phyloP scores from a whole-genome alignment of 164 flowering plant species.

The Houttuynia cordata region DNA sequence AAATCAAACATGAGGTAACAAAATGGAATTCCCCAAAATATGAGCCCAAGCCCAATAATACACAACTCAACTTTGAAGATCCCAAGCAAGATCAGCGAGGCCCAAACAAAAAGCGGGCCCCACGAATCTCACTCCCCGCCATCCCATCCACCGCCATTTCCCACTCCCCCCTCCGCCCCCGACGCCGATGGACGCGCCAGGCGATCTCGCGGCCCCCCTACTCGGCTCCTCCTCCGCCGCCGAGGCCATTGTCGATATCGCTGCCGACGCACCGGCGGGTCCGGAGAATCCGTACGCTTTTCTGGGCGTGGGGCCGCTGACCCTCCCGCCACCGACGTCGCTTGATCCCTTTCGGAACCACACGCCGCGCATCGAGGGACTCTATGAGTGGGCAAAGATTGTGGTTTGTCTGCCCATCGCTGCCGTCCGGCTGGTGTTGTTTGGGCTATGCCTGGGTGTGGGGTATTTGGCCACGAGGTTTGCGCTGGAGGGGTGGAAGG shows the following conservation, averaged over 20 bases:
- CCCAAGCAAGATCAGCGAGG: too few relatives aligned
- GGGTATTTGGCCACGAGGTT: constrained; percentile 61
- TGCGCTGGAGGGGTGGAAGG: constrained; percentile 81
- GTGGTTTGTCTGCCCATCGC: constrained; percentile 56
- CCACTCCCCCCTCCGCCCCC: too few relatives aligned
- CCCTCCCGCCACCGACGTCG: constrained; percentile 32
- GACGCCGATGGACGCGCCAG: not conserved
- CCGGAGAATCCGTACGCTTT: constrained; percentile 39
- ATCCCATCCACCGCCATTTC: too few relatives aligned
- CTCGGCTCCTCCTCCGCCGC: constrained; percentile 4
- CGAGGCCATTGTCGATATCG: constrained; percentile 3
- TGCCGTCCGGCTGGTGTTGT: constrained; percentile 38
- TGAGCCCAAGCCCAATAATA: too few relatives aligned
- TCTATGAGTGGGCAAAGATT: constrained; percentile 77
- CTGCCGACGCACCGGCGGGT: not conserved
- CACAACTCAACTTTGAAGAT: too few relatives aligned
- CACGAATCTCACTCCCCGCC: too few relatives aligned
- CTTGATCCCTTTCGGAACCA: constrained; percentile 68
- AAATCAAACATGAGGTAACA: too few relatives aligned
- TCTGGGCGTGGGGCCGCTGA: constrained; percentile 30
- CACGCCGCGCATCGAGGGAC: constrained; percentile 42
- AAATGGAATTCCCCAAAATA: too few relatives aligned
- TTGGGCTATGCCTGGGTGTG: constrained; percentile 39
- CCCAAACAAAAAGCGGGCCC: too few relatives aligned
- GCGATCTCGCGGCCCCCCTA: constrained; percentile 9